Evolutionary conservation across 495 filamentous ascomycete species (phyloP), one percentile per base, ranked within the genome.

Genomic region (Ascobolus immersus): DNA sequence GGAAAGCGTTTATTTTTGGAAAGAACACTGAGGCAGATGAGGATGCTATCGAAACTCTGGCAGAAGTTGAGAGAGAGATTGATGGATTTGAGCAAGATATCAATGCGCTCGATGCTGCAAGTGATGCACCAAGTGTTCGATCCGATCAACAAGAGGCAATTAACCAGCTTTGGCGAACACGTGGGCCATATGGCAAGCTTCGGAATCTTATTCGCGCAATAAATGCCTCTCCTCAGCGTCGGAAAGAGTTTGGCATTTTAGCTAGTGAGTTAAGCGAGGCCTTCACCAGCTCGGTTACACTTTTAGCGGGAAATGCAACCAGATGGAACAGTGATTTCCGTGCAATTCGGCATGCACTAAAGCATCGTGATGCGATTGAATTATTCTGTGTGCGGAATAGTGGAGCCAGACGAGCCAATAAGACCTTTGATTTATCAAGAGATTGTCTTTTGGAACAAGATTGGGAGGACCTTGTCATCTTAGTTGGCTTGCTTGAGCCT

Each of bases 151-250:
- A n/a, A n/a, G n/a, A n/a, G n/a, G n/a, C n/a, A n/a, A n/a, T n/a
- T n/a, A n/a, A n/a, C n/a, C n/a, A n/a, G n/a, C n/a, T n/a, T n/a
- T 45, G 32, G 40, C 24, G 36, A 19, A 29, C 27, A 18, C 10
- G 28, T 8, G 42, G 35, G 1, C 17, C 39, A 2, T 14, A 36
- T 13, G 39, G 42, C 5, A 42, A 38, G 19, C 26, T 43, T 11
- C 26, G 39, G 23, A 43, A 45, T 36, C 18, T 38, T n/a, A 17
- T 33, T 10, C 17, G 23, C 7, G 36, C 28, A 17, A 40, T 40
- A 6, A 15, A 28, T 2, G 7, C 18, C 13, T 38, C 17, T 5
- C 35, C 29, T n/a, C 28, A 41, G 11, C 12, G 29, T 0, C 14
- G 29, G 0, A 24, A 41, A 9, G 14, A 23, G 1, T 41, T 38